Conservation (phyloP, 345 rosid genomes). For the Abelmoschus esculentus region DNA sequence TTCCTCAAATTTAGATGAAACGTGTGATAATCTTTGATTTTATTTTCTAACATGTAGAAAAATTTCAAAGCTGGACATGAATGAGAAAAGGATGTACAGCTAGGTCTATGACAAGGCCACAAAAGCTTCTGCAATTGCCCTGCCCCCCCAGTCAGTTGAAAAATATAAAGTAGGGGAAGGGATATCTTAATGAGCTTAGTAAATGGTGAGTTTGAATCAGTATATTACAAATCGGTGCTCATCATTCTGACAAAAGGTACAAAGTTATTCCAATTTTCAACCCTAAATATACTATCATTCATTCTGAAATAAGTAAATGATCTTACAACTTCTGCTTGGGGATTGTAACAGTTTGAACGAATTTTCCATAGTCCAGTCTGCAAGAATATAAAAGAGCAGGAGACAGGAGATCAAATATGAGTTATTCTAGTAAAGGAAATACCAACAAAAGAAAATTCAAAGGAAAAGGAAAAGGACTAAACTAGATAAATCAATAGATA, state of each 20-base stretch:
- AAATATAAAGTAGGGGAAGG: slow-evolving; percentile 36
- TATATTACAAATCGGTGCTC: slow-evolving; percentile 39
- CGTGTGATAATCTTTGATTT: background rate
- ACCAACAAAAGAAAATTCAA: background rate
- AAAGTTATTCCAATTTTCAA: slow-evolving; percentile 62
- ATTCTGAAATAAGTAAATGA: slow-evolving; percentile 63
- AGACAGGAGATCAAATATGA: background rate
- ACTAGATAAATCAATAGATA: background rate
- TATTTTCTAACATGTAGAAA: background rate
- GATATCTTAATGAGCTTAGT: slow-evolving; percentile 21
- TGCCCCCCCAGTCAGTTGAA: slow-evolving; percentile 23
- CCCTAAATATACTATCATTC: slow-evolving; percentile 48
- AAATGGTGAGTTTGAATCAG: slow-evolving; percentile 19
- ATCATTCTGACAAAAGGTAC: slow-evolving; percentile 59
- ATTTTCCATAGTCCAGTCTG: slow-evolving; percentile 56
- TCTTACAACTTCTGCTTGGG: slow-evolving; percentile 50
- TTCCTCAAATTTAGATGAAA: background rate
- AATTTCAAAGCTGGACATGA: slow-evolving; percentile 3
- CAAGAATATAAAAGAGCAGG: slow-evolving; percentile 11
- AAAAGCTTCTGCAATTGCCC: slow-evolving; percentile 19
- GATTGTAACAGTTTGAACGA: slow-evolving; percentile 44
- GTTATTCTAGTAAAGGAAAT: background rate
- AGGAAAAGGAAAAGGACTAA: background rate
- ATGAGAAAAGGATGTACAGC: slow-evolving; percentile 1
- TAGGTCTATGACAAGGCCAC: slow-evolving; percentile 2